A percentile compares a stretch with the other conserved stretches of the same genome.
Conservation (phyloP, 176 grass and related monocot species). For the Hyparrhenia diplandra region DNA sequence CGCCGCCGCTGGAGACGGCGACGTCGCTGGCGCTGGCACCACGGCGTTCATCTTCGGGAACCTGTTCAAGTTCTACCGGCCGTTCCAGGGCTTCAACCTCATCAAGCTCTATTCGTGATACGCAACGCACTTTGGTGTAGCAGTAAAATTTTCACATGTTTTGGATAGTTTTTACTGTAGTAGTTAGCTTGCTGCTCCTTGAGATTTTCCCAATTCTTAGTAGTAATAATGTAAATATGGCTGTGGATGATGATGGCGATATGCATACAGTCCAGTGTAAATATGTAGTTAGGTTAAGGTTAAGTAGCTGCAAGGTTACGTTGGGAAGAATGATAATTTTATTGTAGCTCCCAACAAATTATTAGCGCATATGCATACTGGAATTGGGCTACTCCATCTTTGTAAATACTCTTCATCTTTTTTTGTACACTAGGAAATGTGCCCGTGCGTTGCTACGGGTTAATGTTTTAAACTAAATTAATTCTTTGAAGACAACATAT, state of each 20-base stretch:
- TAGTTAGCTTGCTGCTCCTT: background rate
- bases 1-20: background rate
- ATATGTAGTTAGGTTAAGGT: background rate
- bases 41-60: conserved; percentile 65
- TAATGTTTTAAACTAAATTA: no score
- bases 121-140: background rate
- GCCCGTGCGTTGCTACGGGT: no score
- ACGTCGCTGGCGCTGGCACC: conserved; percentile 17
- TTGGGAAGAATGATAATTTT: background rate
- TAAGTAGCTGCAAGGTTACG: background rate
- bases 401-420: no score
- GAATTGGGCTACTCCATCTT: no score
- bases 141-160: background rate
- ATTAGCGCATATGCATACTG: background rate
- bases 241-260: background rate
- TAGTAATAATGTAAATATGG: conserved; percentile 24
- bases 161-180: background rate
- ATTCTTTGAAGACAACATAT: no score
- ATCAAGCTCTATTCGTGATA: conserved; percentile 59
- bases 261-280: background rate
- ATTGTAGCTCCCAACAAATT: background rate
- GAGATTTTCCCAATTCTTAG: background rate
- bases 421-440: no score
- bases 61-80: conserved; percentile 68
- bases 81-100: conserved; percentile 57